phyloP scores from a whole-genome alignment of 345 rosid species.

The Eucalyptus caleyi region DNA sequence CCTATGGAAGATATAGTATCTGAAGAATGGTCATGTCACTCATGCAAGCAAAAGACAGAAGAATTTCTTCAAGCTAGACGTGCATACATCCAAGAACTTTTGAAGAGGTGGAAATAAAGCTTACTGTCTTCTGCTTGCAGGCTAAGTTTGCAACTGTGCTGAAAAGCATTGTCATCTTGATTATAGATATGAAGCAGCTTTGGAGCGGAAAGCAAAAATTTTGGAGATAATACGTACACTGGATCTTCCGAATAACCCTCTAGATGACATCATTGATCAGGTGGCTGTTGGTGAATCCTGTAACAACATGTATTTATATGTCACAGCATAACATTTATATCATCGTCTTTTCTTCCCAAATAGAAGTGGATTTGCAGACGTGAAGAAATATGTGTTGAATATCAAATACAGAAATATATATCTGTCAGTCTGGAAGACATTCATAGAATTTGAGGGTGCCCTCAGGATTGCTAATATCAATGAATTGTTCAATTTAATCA shows the following conservation, averaged over 20 bases:
- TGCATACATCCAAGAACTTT: constrained; percentile 49
- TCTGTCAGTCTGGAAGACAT: not conserved
- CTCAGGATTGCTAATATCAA: not conserved
- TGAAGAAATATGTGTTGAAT: not conserved
- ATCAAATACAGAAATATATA: not conserved
- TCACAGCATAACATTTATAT: not conserved
- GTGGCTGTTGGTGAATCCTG: constrained; percentile 11
- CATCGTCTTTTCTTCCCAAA: not conserved
- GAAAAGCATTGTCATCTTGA: not conserved
- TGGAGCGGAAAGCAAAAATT: constrained; percentile 77
- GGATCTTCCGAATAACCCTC: constrained; percentile 95
- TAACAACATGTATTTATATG: not conserved
- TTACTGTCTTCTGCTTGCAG: not conserved
- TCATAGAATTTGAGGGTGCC: not conserved
- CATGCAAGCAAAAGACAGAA: constrained; percentile 96
- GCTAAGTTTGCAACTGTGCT: not conserved
- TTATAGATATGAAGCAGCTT: constrained; percentile 74
- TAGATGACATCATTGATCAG: constrained; percentile 97
- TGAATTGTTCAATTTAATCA: not conserved
- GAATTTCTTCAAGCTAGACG: constrained; percentile 74
- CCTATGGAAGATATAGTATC: constrained; percentile 56
- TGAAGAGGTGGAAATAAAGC: constrained; percentile 39
- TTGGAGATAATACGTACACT: constrained; percentile 78
- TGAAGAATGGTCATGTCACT: constrained; percentile 84
- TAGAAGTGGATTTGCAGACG: not conserved